phyloP scores from a whole-genome alignment of 805 yeast genomes.

The Metschnikowia anglica region DNA sequence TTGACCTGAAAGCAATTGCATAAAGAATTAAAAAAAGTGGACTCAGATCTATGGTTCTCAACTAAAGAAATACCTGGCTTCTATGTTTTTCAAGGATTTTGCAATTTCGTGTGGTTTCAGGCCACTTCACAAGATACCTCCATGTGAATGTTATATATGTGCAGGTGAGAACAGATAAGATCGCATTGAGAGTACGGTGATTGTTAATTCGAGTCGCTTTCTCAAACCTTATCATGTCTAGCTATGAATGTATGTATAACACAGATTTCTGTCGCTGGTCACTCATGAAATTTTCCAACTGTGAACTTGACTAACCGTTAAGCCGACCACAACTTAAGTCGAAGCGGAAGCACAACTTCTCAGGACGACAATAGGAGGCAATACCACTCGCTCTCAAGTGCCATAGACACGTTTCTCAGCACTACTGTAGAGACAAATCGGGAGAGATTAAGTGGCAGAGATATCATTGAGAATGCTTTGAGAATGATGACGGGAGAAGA shows the following conservation, averaged over 20 bases:
- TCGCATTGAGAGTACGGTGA: not conserved
- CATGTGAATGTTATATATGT: too few relatives aligned
- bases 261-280: not conserved
- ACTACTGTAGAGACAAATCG: constrained; percentile 14
- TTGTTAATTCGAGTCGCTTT: not conserved
- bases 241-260: constrained; percentile 41
- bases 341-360: constrained; percentile 16
- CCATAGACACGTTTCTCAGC: constrained; percentile 37
- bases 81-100: too few relatives aligned
- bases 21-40: too few relatives aligned
- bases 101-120: too few relatives aligned
- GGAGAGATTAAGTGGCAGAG: constrained; percentile 18
- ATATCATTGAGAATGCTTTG: constrained; percentile 34
- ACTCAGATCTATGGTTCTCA: too few relatives aligned
- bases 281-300: not conserved
- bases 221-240: constrained; percentile 32
- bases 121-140: too few relatives aligned
- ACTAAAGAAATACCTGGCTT: too few relatives aligned
- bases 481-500: constrained; percentile 31
- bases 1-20: too few relatives aligned
- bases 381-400: constrained; percentile 33
- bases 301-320: constrained; percentile 9
- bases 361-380: constrained; percentile 23
- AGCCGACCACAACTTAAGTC: constrained; percentile 44
- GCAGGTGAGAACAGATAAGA: constrained; percentile 5